A percentile compares a stretch with the other conserved stretches of the same genome.
Conservation (phyloP, 345 rosid species). For the Dipteronia dyeriana region DNA sequence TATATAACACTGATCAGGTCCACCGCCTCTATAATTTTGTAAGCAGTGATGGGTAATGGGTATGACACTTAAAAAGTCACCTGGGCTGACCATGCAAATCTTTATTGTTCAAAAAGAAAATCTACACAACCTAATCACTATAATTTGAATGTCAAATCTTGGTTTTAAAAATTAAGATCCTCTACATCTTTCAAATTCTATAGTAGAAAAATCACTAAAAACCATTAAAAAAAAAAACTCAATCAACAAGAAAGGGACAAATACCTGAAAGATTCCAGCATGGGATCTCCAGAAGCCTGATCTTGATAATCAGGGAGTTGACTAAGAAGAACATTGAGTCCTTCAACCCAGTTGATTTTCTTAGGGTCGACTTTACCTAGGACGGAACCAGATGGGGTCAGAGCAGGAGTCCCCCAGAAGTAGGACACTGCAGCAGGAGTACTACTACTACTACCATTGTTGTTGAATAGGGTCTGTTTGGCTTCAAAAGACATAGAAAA, state of each 20-base stretch:
- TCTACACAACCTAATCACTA: slow-evolving; percentile 12
- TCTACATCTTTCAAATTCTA: too few relatives aligned
- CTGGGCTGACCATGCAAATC: slow-evolving; percentile 10
- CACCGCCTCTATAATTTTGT: not conserved
- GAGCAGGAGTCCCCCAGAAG: slow-evolving; percentile 79
- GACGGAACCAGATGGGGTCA: slow-evolving; percentile 62
- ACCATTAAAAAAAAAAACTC: not conserved
- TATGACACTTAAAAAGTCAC: not conserved
- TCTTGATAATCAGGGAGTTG: slow-evolving; percentile 40
- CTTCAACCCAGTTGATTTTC: slow-evolving; percentile 64
- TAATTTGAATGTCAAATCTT: not conserved
- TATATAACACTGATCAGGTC: not conserved
- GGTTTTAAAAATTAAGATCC: not conserved
- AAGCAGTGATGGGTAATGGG: not conserved
- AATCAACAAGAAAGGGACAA: not conserved
- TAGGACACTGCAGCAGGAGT: slow-evolving; percentile 47
- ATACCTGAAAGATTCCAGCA: slow-evolving; percentile 65
- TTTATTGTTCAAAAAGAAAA: not conserved
- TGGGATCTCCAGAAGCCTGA: slow-evolving; percentile 24
- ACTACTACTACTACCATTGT: slow-evolving; percentile 4
- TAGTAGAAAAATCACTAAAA: too few relatives aligned
- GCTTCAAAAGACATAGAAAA: slow-evolving; percentile 56
- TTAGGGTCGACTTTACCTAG: slow-evolving; percentile 27
- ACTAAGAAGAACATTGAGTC: slow-evolving; percentile 54
- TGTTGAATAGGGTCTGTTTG: slow-evolving; percentile 35